Conservation (phyloP, 2,329 filamentous ascomycete genomes). For the Ilyonectria destructans region DNA sequence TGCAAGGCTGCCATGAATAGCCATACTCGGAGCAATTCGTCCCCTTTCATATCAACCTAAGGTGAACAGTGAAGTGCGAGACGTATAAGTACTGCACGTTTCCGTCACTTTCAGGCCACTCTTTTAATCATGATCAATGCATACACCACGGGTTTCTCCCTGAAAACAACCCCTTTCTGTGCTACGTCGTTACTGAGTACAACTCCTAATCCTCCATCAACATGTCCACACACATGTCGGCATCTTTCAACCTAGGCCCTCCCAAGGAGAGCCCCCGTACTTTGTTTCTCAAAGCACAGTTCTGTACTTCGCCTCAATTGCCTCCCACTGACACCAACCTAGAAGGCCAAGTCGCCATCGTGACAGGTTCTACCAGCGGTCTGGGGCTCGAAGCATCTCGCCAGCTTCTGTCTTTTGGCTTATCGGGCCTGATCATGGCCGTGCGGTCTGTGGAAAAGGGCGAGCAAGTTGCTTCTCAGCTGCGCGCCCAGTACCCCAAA, state of each 20-base stretch:
- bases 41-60: not conserved
- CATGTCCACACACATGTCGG: conserved; percentile 21
- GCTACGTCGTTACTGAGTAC: not conserved
- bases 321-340: conserved; percentile 38
- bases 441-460: conserved; percentile 59
- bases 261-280: conserved; percentile 16
- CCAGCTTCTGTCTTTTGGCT: conserved; percentile 57
- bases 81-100: not conserved
- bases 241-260: conserved; percentile 10
- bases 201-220: not conserved
- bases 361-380: conserved; percentile 64
- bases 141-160: not conserved
- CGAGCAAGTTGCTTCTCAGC: conserved; percentile 54
- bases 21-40: not conserved
- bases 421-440: conserved; percentile 60
- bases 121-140: not conserved
- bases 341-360: conserved; percentile 57
- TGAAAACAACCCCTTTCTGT: too few relatives aligned
- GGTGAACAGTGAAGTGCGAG: not conserved
- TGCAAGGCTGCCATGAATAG: not conserved
- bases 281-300: conserved; percentile 24
- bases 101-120: too few relatives aligned
- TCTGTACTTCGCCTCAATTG: conserved; percentile 6
- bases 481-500: conserved; percentile 44
- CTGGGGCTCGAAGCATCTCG: conserved; percentile 62